Evolutionary conservation across 164 flowering plant species (phyloP).

Genomic region (Hamamelis virginiana): DNA sequence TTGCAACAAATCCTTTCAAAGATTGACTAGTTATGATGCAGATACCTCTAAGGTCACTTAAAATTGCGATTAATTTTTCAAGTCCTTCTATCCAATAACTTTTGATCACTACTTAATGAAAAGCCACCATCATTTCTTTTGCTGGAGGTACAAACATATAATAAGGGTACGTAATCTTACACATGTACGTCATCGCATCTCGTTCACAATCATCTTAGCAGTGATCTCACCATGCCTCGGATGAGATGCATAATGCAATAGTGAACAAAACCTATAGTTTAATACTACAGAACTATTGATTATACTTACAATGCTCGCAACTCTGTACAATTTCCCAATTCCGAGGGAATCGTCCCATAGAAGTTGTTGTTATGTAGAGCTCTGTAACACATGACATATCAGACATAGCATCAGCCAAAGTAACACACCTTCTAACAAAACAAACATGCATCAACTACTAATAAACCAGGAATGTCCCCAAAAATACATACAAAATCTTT

Average conservation of each 20-base stretch:
- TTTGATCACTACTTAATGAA: not conserved
- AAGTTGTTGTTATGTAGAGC: slow-evolving; percentile 78
- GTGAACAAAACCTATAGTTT: too few relatives aligned
- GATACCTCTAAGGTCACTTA: not conserved
- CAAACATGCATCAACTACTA: slow-evolving; percentile 2
- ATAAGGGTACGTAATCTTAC: too few relatives aligned
- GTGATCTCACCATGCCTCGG: too few relatives aligned
- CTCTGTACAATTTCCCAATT: slow-evolving; percentile 77
- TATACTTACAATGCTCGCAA: slow-evolving; percentile 77
- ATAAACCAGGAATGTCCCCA: not conserved
- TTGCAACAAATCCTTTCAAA: not conserved
- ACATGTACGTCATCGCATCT: too few relatives aligned
- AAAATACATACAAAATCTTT: slow-evolving; percentile 64
- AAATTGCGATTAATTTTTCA: not conserved
- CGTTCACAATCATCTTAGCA: too few relatives aligned
- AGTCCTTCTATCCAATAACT: not conserved
- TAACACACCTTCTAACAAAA: slow-evolving; percentile 3
- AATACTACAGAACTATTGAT: not conserved
- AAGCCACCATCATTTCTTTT: not conserved
- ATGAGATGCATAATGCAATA: too few relatives aligned
- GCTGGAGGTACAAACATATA: not conserved
- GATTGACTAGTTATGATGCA: not conserved
- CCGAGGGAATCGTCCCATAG: slow-evolving; percentile 81
- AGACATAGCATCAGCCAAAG: slow-evolving; percentile 20
- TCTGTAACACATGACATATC: slow-evolving; percentile 34